Percentiles rank a stretch among this genome's conserved stretches.
phyloP scores from a whole-genome alignment of 768 basidiomycete genomes.

The Tylopilus sp. region DNA sequence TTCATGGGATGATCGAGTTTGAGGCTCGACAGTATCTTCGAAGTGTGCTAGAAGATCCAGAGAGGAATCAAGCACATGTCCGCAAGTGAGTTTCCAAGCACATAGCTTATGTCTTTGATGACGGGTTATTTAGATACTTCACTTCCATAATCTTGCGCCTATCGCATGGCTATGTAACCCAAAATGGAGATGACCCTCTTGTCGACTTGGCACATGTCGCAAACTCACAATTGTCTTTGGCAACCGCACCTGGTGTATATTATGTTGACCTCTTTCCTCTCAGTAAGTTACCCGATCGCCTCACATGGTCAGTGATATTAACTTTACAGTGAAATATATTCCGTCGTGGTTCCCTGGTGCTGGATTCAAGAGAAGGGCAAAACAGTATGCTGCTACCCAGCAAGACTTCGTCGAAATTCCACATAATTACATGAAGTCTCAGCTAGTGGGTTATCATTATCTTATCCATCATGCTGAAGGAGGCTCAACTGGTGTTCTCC shows the following conservation, averaged over 20 bases:
- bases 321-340: slow-evolving; percentile 22
- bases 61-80: not conserved
- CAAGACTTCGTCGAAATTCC: slow-evolving; percentile 10
- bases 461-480: not conserved
- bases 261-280: slow-evolving; percentile 20
- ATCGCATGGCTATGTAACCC: slow-evolving; percentile 39
- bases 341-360: slow-evolving; percentile 24
- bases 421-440: slow-evolving; percentile 12
- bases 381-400: slow-evolving; percentile 4
- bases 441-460: slow-evolving; percentile 9
- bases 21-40: not conserved
- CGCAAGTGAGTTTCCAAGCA: not conserved
- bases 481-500: not conserved
- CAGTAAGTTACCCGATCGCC: slow-evolving; percentile 3
- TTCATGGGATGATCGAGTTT: not conserved
- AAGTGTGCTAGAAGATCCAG: not conserved
- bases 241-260: slow-evolving; percentile 3
- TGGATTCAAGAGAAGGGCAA: slow-evolving; percentile 14
- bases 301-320: not conserved
- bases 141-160: slow-evolving; percentile 33
- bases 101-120: not conserved
- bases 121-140: not conserved
- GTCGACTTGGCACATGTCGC: slow-evolving; percentile 29
- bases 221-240: slow-evolving; percentile 19
- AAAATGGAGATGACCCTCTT: slow-evolving; percentile 36